phyloP scores from a whole-genome alignment of 257 asterid genomes.

The Linaria vulgaris region DNA sequence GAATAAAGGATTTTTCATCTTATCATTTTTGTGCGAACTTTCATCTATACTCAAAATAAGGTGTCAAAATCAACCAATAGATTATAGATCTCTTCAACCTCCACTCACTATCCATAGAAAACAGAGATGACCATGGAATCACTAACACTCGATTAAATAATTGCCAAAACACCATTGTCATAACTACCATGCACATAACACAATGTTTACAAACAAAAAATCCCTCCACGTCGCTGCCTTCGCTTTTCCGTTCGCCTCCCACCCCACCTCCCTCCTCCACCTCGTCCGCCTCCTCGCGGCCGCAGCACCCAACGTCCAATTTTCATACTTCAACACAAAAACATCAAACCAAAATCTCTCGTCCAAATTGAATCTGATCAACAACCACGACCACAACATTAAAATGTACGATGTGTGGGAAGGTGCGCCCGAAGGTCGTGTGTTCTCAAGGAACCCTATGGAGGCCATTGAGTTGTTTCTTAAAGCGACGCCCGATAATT shows the following conservation, averaged over 20 bases:
- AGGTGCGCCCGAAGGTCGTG: constrained; percentile 38
- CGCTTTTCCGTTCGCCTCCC: constrained; percentile 61
- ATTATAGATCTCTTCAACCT: no score
- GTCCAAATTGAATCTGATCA: constrained; percentile 4
- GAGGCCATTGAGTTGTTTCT: constrained; percentile 43
- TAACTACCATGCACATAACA: no score
- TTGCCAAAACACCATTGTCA: neutral
- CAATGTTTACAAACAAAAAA: constrained; percentile 1
- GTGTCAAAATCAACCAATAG: neutral
- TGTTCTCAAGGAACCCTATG: constrained; percentile 26
- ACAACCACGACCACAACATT: constrained; percentile 27
- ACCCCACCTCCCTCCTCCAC: constrained; percentile 46
- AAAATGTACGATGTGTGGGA: constrained; percentile 34
- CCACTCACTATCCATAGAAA: neutral
- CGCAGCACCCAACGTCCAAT: constrained; percentile 34
- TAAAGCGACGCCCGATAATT: constrained; percentile 36
- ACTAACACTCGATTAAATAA: neutral
- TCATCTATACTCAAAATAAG: no score
- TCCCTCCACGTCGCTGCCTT: constrained; percentile 46
- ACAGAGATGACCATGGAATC: neutral
- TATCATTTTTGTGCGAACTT: no score
- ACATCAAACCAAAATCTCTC: constrained; percentile 32
- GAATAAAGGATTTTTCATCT: no score
- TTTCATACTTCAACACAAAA: constrained; percentile 41
- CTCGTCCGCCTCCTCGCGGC: constrained; percentile 42